Base-by-base conservation (phyloP, 1,284 basidiomycete genomes). In the Pyrrhoderma noxium region DNA sequence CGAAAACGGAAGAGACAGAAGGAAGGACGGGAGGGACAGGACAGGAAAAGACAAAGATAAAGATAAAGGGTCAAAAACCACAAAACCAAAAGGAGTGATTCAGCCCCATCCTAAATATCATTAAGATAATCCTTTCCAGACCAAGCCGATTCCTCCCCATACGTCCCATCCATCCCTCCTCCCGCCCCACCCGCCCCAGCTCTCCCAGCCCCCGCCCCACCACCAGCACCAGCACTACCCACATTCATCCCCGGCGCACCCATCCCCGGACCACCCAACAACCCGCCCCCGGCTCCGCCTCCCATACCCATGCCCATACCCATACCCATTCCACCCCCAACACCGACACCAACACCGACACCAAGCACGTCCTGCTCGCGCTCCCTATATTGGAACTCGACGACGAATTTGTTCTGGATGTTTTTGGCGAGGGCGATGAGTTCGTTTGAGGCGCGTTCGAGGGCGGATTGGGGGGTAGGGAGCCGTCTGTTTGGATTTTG, bases 401-500 rank as follows among this genome's bases (percentile, higher is more conserved):
- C 74, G 63, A 82, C 83, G 67, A 89, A 89, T 61, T 86, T 85
- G 45, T 70, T 69, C 63, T 87, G 82, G 8, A 89, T 72, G 3
- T 75, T 71, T 9, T 73, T 73, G 53, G 95, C 74, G 38, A 83
- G 85, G 1, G 79, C 79, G 55, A 98, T 93, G 53, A 98, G 78
- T 57, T 85, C 80, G 47, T 78, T 80, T 64, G 90, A 92, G 0
- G 93, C 92, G 56, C 85, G 76, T 64, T 94, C 89, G 37, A 99
- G 79, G 16, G 86, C 82, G 42, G 82, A 55, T 89, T 79, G 0
- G 95, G 93, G 18, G 93, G 89, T 45, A 85, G 66, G 0, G 79
- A 76, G 21, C 93, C 93, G 67, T 98, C 93, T 1, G 93, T 97
- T 69, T 98, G 95, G 55, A 98, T 84, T 67, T 96, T 97, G 68